Percentiles rank a stretch among this genome's conserved stretches.
These are phyloP conservation scores for Sporisorium exsertum DNA, from an alignment of 1,284 basidiomycete species.

Conservation along the genomic window DNA sequence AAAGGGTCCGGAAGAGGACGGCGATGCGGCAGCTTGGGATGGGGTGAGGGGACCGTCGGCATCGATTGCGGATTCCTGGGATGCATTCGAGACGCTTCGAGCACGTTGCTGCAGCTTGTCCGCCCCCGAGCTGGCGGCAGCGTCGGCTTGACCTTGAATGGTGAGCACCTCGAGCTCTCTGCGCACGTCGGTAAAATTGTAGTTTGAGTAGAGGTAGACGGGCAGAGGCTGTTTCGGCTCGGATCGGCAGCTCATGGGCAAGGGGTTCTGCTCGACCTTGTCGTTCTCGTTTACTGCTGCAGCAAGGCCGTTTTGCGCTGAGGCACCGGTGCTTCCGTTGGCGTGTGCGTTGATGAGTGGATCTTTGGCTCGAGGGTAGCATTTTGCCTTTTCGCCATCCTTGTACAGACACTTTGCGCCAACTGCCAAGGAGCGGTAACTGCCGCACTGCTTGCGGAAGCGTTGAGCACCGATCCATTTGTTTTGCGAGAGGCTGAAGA, in stretches of 20 bases:
- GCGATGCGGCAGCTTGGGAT: conserved; percentile 15
- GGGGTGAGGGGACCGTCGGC: conserved; percentile 34
- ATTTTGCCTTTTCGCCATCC: conserved; percentile 51
- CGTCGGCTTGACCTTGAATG: conserved; percentile 17
- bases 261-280: conserved; percentile 45
- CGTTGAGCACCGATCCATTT: conserved; percentile 51
- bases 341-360: conserved; percentile 19
- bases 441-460: conserved; percentile 60
- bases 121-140: neutral
- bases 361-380: conserved; percentile 52
- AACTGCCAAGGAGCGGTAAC: conserved; percentile 59
- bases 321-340: neutral
- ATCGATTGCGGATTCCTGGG: conserved; percentile 43
- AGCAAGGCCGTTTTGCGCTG: conserved; percentile 6
- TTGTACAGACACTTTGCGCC: conserved; percentile 37
- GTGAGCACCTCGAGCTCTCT: conserved; percentile 61
- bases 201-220: conserved; percentile 63
- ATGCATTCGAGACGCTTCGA: conserved; percentile 36
- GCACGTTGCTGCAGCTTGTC: conserved; percentile 13
- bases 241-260: conserved; percentile 45
- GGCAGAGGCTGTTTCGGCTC: conserved; percentile 33
- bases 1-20: conserved; percentile 18
- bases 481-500: conserved; percentile 53
- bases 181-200: conserved; percentile 66
- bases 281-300: neutral